A percentile compares a stretch with the other conserved stretches of the same genome.
phyloP scores from a whole-genome alignment of 805 yeast species.

The Metschnikowia gelsemii region DNA sequence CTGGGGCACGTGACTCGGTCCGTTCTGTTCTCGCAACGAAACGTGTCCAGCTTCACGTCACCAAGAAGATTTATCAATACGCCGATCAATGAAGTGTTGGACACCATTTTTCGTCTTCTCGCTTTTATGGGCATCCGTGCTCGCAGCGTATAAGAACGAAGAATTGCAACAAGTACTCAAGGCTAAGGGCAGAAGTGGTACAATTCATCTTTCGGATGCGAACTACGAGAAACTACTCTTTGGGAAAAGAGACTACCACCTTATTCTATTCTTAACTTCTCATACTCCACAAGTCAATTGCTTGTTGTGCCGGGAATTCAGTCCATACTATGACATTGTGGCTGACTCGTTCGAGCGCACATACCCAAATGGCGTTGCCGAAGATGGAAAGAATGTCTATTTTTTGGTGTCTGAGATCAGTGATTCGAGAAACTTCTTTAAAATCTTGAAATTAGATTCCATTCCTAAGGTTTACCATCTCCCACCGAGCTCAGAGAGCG shows the following conservation, averaged over 20 bases:
- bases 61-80: background rate
- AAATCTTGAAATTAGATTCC: constrained; percentile 54
- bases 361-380: constrained; percentile 47
- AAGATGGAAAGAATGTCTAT: constrained; percentile 47
- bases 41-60: constrained; percentile 5
- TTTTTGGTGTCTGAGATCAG: constrained; percentile 76
- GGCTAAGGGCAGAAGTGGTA: constrained; percentile 14
- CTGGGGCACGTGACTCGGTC: constrained; percentile 8
- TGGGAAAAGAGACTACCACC: constrained; percentile 67
- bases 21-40: background rate
- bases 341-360: constrained; percentile 58
- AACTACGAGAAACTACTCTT: constrained; percentile 56
- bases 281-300: constrained; percentile 74
- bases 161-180: constrained; percentile 16
- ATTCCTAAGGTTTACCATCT: constrained; percentile 78
- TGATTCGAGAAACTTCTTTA: constrained; percentile 53
- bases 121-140: constrained; percentile 15
- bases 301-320: constrained; percentile 64
- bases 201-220: constrained; percentile 48
- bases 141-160: constrained; percentile 19
- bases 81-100: constrained; percentile 13
- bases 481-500: constrained; percentile 44
- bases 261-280: constrained; percentile 72
- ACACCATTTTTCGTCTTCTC: constrained; percentile 14
- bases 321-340: constrained; percentile 59